Evolutionary conservation across 140 eudicot genomes (phyloP).

Genomic region (Eryngium alpinum): DNA sequence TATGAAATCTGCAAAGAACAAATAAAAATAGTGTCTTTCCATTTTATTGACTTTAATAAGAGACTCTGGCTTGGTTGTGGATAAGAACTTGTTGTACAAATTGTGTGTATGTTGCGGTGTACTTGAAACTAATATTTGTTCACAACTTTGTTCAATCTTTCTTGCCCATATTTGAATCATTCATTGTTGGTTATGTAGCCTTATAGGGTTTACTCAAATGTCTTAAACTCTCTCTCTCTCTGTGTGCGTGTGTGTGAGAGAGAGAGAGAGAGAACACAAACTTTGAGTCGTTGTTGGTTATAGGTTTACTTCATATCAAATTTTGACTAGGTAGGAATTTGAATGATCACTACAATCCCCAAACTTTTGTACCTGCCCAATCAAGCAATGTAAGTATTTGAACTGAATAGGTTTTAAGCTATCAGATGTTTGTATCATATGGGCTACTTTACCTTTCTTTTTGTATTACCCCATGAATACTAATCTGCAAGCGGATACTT

Average conservation of each 20-base stretch:
- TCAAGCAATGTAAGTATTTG: slow-evolving; percentile 29
- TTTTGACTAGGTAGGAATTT: slow-evolving; percentile 40
- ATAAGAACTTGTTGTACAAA: not conserved
- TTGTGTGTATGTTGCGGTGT: not conserved
- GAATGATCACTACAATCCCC: slow-evolving; percentile 15
- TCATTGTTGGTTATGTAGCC: slow-evolving; percentile 11
- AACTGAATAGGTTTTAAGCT: not conserved
- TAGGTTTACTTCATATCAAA: slow-evolving; percentile 17
- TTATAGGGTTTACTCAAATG: too few species aligned
- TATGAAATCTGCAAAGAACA: not conserved
- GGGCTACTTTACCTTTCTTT: not conserved
- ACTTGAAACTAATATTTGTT: not conserved
- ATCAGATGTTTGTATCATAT: not conserved
- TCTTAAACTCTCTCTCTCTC: too few species aligned
- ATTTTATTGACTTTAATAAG: not conserved
- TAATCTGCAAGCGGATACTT: slow-evolving; percentile 23
- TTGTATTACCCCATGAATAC: not conserved
- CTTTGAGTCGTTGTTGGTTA: not conserved
- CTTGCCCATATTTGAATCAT: not conserved
- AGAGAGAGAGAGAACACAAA: too few species aligned
- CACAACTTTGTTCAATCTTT: not conserved
- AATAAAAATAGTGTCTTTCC: not conserved
- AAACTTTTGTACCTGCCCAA: slow-evolving; percentile 13
- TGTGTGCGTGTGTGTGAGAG: too few species aligned
- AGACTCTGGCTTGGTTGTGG: not conserved